Evolutionary conservation across 257 asterid genomes (phyloP).

Genomic region (Cruciata laevipes): DNA sequence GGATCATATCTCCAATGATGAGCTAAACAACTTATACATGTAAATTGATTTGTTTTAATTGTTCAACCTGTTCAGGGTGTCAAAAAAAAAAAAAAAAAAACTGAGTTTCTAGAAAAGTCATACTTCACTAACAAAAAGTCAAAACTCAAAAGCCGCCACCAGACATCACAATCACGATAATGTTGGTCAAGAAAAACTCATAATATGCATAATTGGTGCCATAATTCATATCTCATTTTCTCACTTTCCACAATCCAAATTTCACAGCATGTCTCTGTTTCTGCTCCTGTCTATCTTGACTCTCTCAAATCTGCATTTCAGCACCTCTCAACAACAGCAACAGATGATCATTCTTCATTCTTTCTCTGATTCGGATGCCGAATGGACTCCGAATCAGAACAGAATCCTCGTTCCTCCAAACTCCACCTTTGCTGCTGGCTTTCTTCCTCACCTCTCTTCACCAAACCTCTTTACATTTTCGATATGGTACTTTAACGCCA

Average conservation of each 20-base stretch:
- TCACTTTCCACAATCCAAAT: neutral
- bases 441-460: constrained; percentile 16
- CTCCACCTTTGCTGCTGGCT: constrained; percentile 40
- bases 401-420: constrained; percentile 49
- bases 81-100: too few species aligned
- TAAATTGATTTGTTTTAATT: too few species aligned
- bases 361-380: constrained; percentile 36
- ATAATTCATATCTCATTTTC: neutral
- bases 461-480: constrained; percentile 18
- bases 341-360: constrained; percentile 28
- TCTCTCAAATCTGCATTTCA: constrained; percentile 19
- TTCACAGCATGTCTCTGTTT: constrained; percentile 23
- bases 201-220: too few species aligned
- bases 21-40: too few species aligned
- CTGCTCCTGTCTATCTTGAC: constrained; percentile 21
- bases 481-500: constrained; percentile 10
- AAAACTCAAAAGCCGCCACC: too few species aligned
- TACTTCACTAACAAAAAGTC: too few species aligned
- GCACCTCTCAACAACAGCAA: constrained; percentile 34
- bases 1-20: too few species aligned
- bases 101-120: too few species aligned
- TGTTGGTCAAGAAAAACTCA: too few species aligned
- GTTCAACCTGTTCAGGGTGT: too few species aligned
- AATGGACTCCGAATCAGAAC: constrained; percentile 61
- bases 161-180: too few species aligned